A percentile compares a stretch with the other conserved stretches of the same genome.
phyloP scores from a whole-genome alignment of 2,329 filamentous ascomycete species.

The Arthrinium phaeospermum region DNA sequence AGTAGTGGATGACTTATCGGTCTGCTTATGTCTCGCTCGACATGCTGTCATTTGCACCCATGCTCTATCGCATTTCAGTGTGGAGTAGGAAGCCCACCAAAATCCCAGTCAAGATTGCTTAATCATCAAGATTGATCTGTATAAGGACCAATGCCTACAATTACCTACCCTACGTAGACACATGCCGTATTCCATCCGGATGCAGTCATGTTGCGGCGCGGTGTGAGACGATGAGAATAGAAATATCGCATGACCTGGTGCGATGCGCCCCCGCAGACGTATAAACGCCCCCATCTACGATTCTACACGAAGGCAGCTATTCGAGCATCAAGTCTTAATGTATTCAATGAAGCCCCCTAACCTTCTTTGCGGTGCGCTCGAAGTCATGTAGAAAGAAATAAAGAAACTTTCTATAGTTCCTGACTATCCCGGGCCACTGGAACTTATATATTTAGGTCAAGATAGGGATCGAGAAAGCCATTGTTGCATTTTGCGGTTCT shows the following conservation, averaged over 20 bases:
- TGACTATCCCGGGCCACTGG: background rate
- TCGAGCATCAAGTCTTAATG: too few species aligned
- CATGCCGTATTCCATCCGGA: background rate
- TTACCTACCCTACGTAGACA: background rate
- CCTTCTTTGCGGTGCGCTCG: background rate
- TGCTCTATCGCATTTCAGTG: background rate
- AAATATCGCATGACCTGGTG: constrained; percentile 1
- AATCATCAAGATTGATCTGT: background rate
- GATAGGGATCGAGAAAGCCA: background rate
- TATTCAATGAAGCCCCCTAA: background rate
- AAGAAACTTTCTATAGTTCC: too few species aligned
- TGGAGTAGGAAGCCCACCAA: constrained; percentile 5
- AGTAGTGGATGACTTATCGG: background rate
- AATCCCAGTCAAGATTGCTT: background rate
- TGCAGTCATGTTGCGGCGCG: background rate
- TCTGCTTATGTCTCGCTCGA: too few species aligned
- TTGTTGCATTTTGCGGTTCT: background rate
- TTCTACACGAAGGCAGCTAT: background rate
- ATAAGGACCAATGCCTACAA: background rate
- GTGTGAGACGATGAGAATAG: background rate
- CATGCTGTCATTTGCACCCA: background rate
- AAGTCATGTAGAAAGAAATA: background rate
- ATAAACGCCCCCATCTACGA: background rate
- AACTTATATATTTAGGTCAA: background rate
- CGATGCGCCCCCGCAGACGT: background rate